Conservation (phyloP, 2,329 filamentous ascomycete genomes). For the Raffaelea ambrosiae region DNA sequence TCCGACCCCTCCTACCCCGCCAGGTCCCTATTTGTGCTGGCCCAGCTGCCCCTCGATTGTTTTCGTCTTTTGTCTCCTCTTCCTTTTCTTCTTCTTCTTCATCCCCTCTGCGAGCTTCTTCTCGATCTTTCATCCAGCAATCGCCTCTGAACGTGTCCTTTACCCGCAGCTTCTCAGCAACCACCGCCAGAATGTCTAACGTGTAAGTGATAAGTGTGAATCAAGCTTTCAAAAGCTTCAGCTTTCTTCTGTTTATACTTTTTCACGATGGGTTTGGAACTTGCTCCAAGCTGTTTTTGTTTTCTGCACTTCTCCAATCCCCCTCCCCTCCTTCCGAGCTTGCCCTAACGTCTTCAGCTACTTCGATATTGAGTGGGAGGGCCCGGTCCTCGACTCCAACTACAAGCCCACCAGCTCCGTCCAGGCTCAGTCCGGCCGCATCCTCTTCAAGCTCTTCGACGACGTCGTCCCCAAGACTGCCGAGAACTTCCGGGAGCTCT, state of each 20-base stretch:
- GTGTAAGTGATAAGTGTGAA: constrained; percentile 37
- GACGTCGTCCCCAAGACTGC: constrained; percentile 81
- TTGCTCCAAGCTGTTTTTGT: not conserved
- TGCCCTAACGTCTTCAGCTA: constrained; percentile 33
- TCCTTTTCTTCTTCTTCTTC: constrained; percentile 18
- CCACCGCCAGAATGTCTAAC: constrained; percentile 54
- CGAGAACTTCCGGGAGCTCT: constrained; percentile 77
- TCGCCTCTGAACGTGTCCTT: constrained; percentile 17
- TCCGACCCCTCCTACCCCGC: constrained; percentile 32
- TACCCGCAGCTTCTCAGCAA: constrained; percentile 24
- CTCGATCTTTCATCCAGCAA: constrained; percentile 24
- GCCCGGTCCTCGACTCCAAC: constrained; percentile 58
- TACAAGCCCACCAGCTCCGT: constrained; percentile 43
- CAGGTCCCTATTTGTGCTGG: constrained; percentile 19
- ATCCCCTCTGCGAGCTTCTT: constrained; percentile 14
- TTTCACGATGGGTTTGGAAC: too few species aligned
- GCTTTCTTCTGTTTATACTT: not conserved
- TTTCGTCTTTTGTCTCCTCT: constrained; percentile 20
- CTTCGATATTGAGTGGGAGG: constrained; percentile 68
- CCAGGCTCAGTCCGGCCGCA: constrained; percentile 59
- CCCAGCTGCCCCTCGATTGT: constrained; percentile 24
- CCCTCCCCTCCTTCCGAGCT: not conserved
- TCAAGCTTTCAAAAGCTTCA: not conserved
- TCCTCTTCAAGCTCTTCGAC: constrained; percentile 78
- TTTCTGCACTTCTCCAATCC: not conserved